A percentile compares a stretch with the other conserved stretches of the same genome.
These are phyloP conservation scores for Venustampulla echinocandica DNA, from an alignment of 495 filamentous ascomycete species.

Conservation along the genomic window DNA sequence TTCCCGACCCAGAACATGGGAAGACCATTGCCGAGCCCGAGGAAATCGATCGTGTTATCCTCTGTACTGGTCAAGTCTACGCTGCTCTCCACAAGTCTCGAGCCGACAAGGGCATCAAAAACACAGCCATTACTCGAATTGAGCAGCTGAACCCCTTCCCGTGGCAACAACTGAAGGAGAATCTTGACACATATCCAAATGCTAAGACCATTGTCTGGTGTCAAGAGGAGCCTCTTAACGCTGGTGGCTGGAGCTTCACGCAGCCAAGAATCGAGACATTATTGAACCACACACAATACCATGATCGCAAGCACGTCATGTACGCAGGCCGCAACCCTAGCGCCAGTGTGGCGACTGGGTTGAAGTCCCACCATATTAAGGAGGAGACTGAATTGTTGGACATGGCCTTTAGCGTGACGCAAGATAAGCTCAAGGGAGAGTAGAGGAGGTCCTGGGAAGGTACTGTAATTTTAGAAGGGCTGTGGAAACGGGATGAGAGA, in stretches of 20 bases:
- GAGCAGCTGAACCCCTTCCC: slow-evolving; percentile 99
- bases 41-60: slow-evolving; percentile 85
- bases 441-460: slow-evolving; percentile 25
- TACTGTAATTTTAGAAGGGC: slow-evolving; percentile 8
- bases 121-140: slow-evolving; percentile 87
- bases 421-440: slow-evolving; percentile 66
- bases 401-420: slow-evolving; percentile 52
- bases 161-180: slow-evolving; percentile 91
- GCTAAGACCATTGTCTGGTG: slow-evolving; percentile 92
- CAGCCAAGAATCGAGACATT: slow-evolving; percentile 95
- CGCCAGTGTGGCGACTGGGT: slow-evolving; percentile 84
- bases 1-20: slow-evolving; percentile 75
- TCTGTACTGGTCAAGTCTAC: slow-evolving; percentile 94
- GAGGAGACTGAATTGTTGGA: slow-evolving; percentile 89
- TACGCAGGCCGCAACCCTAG: slow-evolving; percentile 89
- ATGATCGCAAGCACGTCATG: slow-evolving; percentile 89
- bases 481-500: background rate
- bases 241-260: slow-evolving; percentile 87
- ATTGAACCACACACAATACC: slow-evolving; percentile 81
- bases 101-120: slow-evolving; percentile 68
- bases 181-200: slow-evolving; percentile 92
- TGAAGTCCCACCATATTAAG: slow-evolving; percentile 82
- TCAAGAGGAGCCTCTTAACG: slow-evolving; percentile 96
- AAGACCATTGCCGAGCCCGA: slow-evolving; percentile 65
- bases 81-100: slow-evolving; percentile 86